A percentile compares a stretch with the other conserved stretches of the same genome.
Conservation (phyloP, 179 eudicot species). For the Camellia oleifera region DNA sequence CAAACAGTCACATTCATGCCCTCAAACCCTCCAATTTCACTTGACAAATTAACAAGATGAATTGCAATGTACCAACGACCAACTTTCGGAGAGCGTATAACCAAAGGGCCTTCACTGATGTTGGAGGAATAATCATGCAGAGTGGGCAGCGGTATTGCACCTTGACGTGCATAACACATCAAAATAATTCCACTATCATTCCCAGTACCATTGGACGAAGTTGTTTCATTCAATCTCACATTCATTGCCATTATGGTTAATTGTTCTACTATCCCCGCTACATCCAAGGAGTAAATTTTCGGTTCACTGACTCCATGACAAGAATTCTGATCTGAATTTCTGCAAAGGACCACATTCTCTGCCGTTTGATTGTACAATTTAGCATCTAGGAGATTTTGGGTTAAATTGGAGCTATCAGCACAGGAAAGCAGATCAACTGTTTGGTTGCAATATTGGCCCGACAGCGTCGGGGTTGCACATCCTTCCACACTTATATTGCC, state of each 20-base stretch:
- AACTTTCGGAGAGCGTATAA: conserved; percentile 61
- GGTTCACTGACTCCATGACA: conserved; percentile 51
- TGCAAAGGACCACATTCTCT: conserved; percentile 46
- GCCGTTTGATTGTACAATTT: conserved; percentile 23
- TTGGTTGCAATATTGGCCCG: conserved; percentile 86
- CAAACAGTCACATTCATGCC: conserved; percentile 39
- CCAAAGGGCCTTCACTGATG: conserved; percentile 51
- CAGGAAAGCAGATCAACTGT: conserved; percentile 64
- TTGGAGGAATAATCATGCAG: conserved; percentile 67
- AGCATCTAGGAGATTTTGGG: conserved; percentile 15
- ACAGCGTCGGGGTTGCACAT: conserved; percentile 49
- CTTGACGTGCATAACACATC: conserved; percentile 80
- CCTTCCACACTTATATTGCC: conserved; percentile 85
- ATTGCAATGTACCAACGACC: conserved; percentile 82
- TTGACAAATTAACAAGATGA: conserved; percentile 34
- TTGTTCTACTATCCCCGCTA: conserved; percentile 50
- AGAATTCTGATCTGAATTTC: conserved; percentile 35
- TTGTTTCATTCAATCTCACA: conserved; percentile 38
- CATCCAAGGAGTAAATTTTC: conserved; percentile 55
- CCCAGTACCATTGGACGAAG: conserved; percentile 26
- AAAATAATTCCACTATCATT: conserved; percentile 34
- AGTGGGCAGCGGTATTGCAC: conserved; percentile 52
- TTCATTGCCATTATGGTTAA: conserved; percentile 43
- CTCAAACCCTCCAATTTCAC: conserved; percentile 21
- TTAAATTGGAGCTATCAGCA: conserved; percentile 28